Evolutionary conservation across 163 green algal species (phyloP), one percentile per base, ranked within the genome.

Genomic region (Volvox carteri): DNA sequence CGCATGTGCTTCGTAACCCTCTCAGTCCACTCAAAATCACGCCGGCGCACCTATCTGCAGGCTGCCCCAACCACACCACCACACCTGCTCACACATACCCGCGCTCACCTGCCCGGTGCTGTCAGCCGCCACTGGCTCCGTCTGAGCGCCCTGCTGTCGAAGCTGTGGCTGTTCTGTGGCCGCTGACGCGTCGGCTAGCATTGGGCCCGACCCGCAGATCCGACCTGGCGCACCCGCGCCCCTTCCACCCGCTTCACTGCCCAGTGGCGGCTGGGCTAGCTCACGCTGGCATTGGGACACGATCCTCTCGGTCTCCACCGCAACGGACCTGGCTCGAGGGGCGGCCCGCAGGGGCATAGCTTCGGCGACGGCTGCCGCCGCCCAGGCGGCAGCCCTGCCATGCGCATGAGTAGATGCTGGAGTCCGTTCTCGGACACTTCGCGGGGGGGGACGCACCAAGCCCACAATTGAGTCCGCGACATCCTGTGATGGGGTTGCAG

Each of bases 101-200:
- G 23, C 41, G 12, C 75, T 28, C 75, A 84, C 75, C 75, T 50
- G 46, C 21, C n/a, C n/a, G n/a, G n/a, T n/a, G n/a, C n/a, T n/a
- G n/a, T n/a, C n/a, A 25, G 37, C 28, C 11, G 52, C 16, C 12
- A 42, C 0, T 12, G 65, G 42, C 0, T 87, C 81, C n/a, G 81
- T 87, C 81, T 87, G 81, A 0, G 65, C 65, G 19, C 33, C 50
- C 65, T 87, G 67, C 81, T 87, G 81, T 4, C 81, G 65, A 8
- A 37, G 50, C 48, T 79, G 33, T 9, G 35, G 46, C 19, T 60
- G 81, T 4, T 86, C 79, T 8, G 79, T 86, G 9, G 18, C 33
- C 8, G 81, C 67, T 8, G 33, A 30, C 1, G 65, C 81, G 12
- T 87, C 81, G 28, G 46, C 44, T 7, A 42, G 42, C 23, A 46